Percentiles rank a stretch among this genome's conserved stretches.
These are phyloP conservation scores for Cylindrotheca closterium DNA, from an alignment of 108 stramenopile genomes.

Conservation along the genomic window DNA sequence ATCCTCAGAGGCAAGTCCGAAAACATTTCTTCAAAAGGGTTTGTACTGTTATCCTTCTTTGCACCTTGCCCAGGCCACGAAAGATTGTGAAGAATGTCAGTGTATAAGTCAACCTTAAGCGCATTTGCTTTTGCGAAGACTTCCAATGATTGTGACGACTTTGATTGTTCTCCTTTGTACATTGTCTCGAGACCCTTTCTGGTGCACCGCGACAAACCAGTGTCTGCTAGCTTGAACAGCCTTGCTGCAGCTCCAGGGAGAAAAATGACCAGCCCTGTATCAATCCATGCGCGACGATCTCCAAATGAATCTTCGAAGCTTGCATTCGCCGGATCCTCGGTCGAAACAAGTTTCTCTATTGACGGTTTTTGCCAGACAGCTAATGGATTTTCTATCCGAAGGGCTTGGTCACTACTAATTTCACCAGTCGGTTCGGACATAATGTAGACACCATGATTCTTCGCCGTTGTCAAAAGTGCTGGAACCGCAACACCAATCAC, in stretches of 20 bases:
- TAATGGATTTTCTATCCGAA: conserved; percentile 12
- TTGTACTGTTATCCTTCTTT: neutral
- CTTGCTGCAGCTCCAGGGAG: conserved; percentile 50
- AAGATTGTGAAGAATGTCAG: conserved; percentile 52
- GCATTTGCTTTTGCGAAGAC: conserved; percentile 41
- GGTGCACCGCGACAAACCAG: conserved; percentile 41
- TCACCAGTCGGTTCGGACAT: conserved; percentile 4
- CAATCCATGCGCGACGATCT: conserved; percentile 69
- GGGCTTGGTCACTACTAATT: neutral
- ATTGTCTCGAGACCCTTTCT: conserved; percentile 31
- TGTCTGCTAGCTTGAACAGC: conserved; percentile 35
- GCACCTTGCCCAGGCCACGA: conserved; percentile 25
- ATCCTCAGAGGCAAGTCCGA: conserved; percentile 39
- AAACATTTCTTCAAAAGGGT: conserved; percentile 16
- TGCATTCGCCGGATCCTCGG: conserved; percentile 20
- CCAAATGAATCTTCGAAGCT: conserved; percentile 5
- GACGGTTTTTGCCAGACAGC: conserved; percentile 69
- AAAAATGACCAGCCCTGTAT: conserved; percentile 74
- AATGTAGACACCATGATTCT: conserved; percentile 86
- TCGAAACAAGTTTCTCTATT: conserved; percentile 31
- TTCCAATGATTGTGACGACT: conserved; percentile 9
- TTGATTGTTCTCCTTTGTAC: conserved; percentile 22
- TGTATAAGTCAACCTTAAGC: conserved; percentile 53
- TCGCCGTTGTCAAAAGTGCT: conserved; percentile 58
- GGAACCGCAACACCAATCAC: conserved; percentile 81